These are phyloP conservation scores for Simmondsia chinensis DNA, from an alignment of 148 eudicot species.

Conservation along the genomic window DNA sequence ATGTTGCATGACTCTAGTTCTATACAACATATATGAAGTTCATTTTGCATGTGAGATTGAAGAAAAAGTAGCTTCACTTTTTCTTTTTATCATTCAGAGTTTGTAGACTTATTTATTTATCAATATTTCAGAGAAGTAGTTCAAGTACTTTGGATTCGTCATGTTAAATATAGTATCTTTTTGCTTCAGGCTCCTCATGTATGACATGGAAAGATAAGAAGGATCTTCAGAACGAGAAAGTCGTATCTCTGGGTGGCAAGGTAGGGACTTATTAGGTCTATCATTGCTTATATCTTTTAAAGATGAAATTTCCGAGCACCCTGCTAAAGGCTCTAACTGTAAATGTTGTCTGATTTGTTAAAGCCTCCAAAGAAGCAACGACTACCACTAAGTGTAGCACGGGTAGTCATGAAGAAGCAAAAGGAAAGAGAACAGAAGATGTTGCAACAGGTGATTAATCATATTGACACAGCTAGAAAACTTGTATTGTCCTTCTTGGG, in stretches of 20 bases:
- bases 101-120: constrained; percentile 1
- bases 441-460: constrained; percentile 42
- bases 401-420: constrained; percentile 76
- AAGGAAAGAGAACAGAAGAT: constrained; percentile 61
- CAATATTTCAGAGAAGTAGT: background rate
- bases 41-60: no score
- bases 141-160: background rate
- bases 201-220: constrained; percentile 94
- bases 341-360: background rate
- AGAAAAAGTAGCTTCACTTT: no score
- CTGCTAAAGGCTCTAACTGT: constrained; percentile 2
- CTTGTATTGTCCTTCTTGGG: no score
- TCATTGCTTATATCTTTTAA: background rate
- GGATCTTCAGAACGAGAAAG: constrained; percentile 77
- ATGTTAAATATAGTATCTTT: background rate
- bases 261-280: constrained; percentile 17
- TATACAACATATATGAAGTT: no score
- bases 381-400: constrained; percentile 67
- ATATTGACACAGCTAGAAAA: background rate
- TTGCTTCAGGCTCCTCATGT: constrained; percentile 44
- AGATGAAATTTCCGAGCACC: background rate
- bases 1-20: no score
- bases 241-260: constrained; percentile 91
- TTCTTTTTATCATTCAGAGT: no score
- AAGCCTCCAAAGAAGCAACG: constrained; percentile 81